Conservation (phyloP, 2,329 filamentous ascomycete genomes). For the Beauveria sp. region DNA sequence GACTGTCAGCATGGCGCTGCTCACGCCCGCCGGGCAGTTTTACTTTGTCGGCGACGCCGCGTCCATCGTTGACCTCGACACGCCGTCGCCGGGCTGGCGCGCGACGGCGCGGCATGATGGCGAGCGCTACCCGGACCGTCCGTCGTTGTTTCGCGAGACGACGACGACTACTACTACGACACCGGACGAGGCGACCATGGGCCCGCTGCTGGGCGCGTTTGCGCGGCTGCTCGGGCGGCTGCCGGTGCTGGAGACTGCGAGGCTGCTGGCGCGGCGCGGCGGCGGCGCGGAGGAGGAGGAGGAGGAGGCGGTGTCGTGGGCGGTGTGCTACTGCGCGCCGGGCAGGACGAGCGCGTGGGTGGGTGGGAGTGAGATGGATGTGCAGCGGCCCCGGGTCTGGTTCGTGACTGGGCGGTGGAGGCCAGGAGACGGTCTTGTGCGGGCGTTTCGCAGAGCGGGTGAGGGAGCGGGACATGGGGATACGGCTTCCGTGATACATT, state of each 20-base stretch:
- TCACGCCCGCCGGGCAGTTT: neutral
- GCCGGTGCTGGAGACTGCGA: slow-evolving; percentile 3
- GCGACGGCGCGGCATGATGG: neutral
- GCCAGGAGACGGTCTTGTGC: neutral
- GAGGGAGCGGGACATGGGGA: neutral
- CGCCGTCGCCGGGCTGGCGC: neutral
- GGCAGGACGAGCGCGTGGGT: neutral
- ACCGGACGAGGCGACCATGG: neutral
- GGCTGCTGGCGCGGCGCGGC: neutral
- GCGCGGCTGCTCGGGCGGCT: neutral
- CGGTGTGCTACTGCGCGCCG: slow-evolving; percentile 2
- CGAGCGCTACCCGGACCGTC: neutral
- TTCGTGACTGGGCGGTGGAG: slow-evolving; percentile 3
- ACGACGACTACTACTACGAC: too few species aligned
- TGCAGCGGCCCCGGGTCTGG: neutral
- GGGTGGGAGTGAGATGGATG: neutral
- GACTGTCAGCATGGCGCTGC: neutral
- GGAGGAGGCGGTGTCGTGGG: neutral
- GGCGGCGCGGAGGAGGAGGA: too few species aligned
- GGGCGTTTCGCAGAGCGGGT: neutral
- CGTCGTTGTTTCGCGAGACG: neutral
- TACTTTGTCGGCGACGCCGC: neutral
- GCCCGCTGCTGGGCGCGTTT: neutral
- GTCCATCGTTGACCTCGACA: neutral
- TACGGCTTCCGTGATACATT: neutral